phyloP scores from a whole-genome alignment of 2,329 filamentous ascomycete species.

The Ophiostoma himal-ulmi region DNA sequence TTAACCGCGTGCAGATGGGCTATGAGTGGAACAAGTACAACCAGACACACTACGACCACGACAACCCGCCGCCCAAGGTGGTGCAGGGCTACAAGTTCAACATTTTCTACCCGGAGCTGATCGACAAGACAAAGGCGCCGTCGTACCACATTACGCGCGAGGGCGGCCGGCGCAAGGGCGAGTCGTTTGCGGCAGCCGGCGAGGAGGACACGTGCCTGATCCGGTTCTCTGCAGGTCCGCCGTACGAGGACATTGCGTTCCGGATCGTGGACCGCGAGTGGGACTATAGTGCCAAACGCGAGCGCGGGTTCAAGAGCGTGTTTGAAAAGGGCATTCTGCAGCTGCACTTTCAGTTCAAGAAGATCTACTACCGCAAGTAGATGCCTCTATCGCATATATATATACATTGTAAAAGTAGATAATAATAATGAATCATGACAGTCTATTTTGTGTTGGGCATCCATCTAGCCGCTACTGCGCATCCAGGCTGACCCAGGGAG shows the following conservation, averaged over 20 bases:
- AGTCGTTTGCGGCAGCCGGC: slow-evolving; percentile 87
- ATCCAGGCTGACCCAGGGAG: slow-evolving; percentile 21
- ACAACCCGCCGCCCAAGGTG: slow-evolving; percentile 95
- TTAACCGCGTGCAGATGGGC: slow-evolving; percentile 97
- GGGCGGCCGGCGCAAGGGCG: slow-evolving; percentile 78
- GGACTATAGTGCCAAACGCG: slow-evolving; percentile 95
- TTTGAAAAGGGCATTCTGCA: slow-evolving; percentile 98
- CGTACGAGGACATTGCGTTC: slow-evolving; percentile 95
- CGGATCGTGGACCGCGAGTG: slow-evolving; percentile 97
- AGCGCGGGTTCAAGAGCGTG: slow-evolving; percentile 89
- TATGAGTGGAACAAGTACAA: slow-evolving; percentile 99
- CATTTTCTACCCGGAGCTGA: slow-evolving; percentile 95
- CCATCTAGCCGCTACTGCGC: neutral
- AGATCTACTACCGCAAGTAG: slow-evolving; percentile 50
- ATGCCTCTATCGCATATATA: neutral
- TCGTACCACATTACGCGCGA: slow-evolving; percentile 95
- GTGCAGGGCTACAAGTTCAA: slow-evolving; percentile 99
- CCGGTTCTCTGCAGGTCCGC: slow-evolving; percentile 87
- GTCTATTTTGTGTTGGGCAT: neutral
- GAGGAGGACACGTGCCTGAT: slow-evolving; percentile 97
- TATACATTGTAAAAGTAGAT: neutral
- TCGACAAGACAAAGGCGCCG: slow-evolving; percentile 89
- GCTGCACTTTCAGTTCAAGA: slow-evolving; percentile 98
- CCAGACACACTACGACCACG: slow-evolving; percentile 97
- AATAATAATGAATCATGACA: neutral